Percentiles rank a stretch among this genome's conserved stretches.
These are phyloP conservation scores for Coemansia sp. DNA, from an alignment of 192 early-diverging fungal genomes.

Conservation along the genomic window DNA sequence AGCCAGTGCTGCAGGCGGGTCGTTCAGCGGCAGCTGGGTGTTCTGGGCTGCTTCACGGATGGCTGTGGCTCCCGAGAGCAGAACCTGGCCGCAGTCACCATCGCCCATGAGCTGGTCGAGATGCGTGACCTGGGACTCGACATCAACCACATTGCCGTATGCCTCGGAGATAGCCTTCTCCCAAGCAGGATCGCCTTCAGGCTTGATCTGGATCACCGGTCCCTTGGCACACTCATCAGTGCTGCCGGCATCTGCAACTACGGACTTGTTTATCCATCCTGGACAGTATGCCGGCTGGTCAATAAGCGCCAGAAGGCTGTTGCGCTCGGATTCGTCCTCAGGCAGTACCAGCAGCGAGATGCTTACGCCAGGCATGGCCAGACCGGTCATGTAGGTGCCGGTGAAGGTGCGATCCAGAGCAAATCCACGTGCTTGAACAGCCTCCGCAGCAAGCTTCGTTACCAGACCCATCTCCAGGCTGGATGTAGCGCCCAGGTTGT, in stretches of 20 bases:
- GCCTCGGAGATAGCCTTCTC: constrained; percentile 50
- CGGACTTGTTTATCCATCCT: constrained; percentile 64
- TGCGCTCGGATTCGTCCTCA: constrained; percentile 27
- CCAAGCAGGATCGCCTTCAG: constrained; percentile 51
- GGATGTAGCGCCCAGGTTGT: constrained; percentile 80
- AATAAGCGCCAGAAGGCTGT: constrained; percentile 51
- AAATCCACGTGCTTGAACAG: constrained; percentile 32
- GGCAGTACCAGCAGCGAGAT: constrained; percentile 68
- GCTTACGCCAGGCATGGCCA: constrained; percentile 81
- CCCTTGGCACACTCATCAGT: constrained; percentile 37
- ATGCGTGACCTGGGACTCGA: constrained; percentile 63
- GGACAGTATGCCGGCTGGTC: constrained; percentile 62
- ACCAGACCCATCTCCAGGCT: constrained; percentile 71
- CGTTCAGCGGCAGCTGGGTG: constrained; percentile 51
- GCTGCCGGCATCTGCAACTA: constrained; percentile 43
- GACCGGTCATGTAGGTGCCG: constrained; percentile 76
- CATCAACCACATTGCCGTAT: constrained; percentile 54
- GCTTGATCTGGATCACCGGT: constrained; percentile 24
- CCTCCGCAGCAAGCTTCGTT: constrained; percentile 68
- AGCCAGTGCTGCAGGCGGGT: constrained; percentile 59
- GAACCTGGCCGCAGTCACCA: constrained; percentile 79
- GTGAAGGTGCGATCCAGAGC: constrained; percentile 60
- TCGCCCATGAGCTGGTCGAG: constrained; percentile 78
- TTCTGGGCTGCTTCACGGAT: constrained; percentile 54
- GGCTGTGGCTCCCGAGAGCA: constrained; percentile 67